phyloP scores from a whole-genome alignment of 139 green algal species.

The Chlorella sp. region DNA sequence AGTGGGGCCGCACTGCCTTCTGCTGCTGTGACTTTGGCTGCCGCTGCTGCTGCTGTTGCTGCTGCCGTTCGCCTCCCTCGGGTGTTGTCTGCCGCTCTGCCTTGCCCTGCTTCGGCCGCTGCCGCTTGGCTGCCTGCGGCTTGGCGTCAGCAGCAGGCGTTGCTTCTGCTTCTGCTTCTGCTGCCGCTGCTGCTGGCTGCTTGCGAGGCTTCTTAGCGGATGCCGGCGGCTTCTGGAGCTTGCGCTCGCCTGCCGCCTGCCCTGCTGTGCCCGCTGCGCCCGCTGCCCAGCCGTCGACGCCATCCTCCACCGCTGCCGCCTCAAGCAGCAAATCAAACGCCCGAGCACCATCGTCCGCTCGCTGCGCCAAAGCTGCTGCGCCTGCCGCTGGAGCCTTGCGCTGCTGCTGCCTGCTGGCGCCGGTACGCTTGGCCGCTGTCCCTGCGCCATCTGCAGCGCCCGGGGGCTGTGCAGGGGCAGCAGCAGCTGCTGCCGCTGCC shows the following conservation, averaged over 20 bases:
- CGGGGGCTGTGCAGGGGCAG: neutral
- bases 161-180: neutral
- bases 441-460: neutral
- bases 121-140: neutral
- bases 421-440: neutral
- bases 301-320: neutral
- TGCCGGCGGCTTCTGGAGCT: neutral
- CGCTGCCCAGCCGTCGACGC: neutral
- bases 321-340: conserved; percentile 15
- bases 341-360: neutral
- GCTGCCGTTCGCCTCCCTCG: neutral
- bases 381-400: neutral
- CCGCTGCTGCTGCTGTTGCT: neutral
- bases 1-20: too few relatives aligned
- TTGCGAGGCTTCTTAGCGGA: neutral
- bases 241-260: neutral
- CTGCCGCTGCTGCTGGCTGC: neutral
- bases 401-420: neutral
- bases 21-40: neutral
- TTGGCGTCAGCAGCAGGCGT: neutral
- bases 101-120: neutral
- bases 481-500: neutral
- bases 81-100: neutral
- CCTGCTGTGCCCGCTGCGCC: neutral
- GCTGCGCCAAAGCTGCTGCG: neutral